phyloP scores from a whole-genome alignment of 202 grass and related monocot species.

The Panicum hallii region DNA sequence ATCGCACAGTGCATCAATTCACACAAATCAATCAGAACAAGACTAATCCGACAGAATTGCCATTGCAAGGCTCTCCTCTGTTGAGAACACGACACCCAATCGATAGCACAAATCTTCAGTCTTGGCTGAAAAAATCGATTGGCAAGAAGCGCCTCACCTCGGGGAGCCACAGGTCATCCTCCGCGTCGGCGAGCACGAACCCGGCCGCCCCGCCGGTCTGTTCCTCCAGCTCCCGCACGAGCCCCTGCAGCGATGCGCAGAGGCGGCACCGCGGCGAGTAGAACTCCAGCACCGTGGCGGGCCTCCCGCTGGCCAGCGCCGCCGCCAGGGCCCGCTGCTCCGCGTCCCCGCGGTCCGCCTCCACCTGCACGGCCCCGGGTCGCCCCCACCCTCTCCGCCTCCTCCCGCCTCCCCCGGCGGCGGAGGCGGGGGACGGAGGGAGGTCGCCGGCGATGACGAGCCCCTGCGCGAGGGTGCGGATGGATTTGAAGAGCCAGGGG shows the following conservation, averaged over 20 bases:
- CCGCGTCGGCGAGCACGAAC: constrained; percentile 89
- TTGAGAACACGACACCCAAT: background rate
- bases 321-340: constrained; percentile 79
- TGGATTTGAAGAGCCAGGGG: constrained; percentile 79
- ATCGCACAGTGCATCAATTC: background rate
- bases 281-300: constrained; percentile 84
- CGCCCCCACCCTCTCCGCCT: constrained; percentile 7
- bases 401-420: background rate
- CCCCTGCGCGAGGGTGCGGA: constrained; percentile 76
- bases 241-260: constrained; percentile 71
- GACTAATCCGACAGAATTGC: background rate
- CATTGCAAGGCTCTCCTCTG: too few species aligned
- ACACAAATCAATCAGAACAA: background rate
- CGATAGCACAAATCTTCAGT: background rate
- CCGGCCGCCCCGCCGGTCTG: constrained; percentile 46
- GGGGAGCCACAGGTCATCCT: constrained; percentile 91
- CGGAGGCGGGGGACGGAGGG: constrained; percentile 35
- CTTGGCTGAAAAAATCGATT: background rate
- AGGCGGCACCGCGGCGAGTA: constrained; percentile 87
- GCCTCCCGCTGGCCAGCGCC: constrained; percentile 68
- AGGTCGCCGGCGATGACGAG: constrained; percentile 70
- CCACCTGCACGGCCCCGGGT: background rate
- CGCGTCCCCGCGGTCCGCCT: constrained; percentile 60
- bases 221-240: constrained; percentile 67
- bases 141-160: constrained; percentile 56